Base-by-base conservation (phyloP, 78 protist genomes). In the Cavenderia fasciculata region DNA sequence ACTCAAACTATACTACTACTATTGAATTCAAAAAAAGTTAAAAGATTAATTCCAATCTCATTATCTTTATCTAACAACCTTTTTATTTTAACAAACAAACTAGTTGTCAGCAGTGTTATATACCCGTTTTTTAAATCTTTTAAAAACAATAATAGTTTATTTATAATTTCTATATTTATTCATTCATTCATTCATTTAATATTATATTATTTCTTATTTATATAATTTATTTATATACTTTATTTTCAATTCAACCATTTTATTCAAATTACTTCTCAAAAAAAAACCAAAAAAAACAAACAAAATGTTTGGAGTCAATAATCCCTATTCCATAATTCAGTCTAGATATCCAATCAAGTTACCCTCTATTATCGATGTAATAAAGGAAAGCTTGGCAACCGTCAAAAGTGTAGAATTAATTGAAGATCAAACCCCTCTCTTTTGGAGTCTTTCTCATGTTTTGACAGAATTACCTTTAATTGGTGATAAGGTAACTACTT, bases 391-490 rank as follows among this genome's bases (percentile, higher is more conserved):
- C 36, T 44, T 82, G 18, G 59, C 49, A 18, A 82, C 72, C 23
- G 57, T 68, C 4, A 82, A 68, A 56, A 68, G 56, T 21, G 47
- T 57, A n/a, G 90, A 82, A 56, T 41, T 68, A 29, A 82, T 68
- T 33, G 90, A 82, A 44, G 78, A 68, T 56, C 90, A 82, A 82
- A 68, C 90, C 19, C 78, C 66, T 19, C 11, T 82, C 44, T 68
- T 82, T 31, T 82, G 74, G 66, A 82, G 78, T 56, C 43, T 82
- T 43, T 82, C 66, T 18, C 78, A 82, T 82, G 40, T 82, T 31
- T 44, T 82, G n/a, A 82, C 74, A 29, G 79, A 82, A 59, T 33
- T 82, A 69, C 90, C 90, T 3, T 31, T 68, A 41, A 68, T 82
- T 14, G 90, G 90, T 61, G 90, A 82, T 68, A 43, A 65, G 12